Conservation (phyloP, 495 filamentous ascomycete genomes). For the Penicillium tannophilum region DNA sequence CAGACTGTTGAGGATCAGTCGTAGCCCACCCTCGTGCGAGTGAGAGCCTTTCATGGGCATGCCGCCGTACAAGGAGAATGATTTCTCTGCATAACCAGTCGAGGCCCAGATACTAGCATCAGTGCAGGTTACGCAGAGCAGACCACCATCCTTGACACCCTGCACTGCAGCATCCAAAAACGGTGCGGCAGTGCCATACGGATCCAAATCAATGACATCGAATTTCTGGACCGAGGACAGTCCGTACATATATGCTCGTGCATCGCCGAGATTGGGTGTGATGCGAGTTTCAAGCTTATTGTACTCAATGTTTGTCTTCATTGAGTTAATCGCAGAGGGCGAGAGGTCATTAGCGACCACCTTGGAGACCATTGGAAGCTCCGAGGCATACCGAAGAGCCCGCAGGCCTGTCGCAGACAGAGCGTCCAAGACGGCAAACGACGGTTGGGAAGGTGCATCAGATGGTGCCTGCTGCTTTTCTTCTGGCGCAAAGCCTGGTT, state of each 20-base stretch:
- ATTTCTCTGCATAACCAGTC: conserved; percentile 88
- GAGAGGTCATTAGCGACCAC: conserved; percentile 91
- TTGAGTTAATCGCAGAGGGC: conserved; percentile 72
- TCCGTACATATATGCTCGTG: conserved; percentile 86
- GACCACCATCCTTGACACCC: conserved; percentile 77
- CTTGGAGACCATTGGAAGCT: conserved; percentile 78
- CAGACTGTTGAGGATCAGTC: conserved; percentile 79
- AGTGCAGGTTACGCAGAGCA: conserved; percentile 95
- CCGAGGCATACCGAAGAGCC: conserved; percentile 87
- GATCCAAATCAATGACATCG: conserved; percentile 95
- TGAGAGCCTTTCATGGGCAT: conserved; percentile 78
- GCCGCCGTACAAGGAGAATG: conserved; percentile 88
- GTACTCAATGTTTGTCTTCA: conserved; percentile 79
- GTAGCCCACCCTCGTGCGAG: conserved; percentile 86
- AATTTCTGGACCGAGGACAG: conserved; percentile 55
- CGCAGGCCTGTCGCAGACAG: conserved; percentile 93
- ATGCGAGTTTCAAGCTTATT: conserved; percentile 75
- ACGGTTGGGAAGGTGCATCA: conserved; percentile 6
- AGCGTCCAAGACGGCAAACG: conserved; percentile 87
- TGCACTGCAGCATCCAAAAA: conserved; percentile 92
- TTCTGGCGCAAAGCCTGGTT: not conserved
- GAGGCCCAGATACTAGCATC: conserved; percentile 95
- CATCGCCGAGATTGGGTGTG: conserved; percentile 72
- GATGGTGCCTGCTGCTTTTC: conserved; percentile 14
- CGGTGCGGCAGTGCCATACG: conserved; percentile 87